Evolutionary conservation across 768 basidiomycete genomes (phyloP).

Genomic region (Boletellus sp.): DNA sequence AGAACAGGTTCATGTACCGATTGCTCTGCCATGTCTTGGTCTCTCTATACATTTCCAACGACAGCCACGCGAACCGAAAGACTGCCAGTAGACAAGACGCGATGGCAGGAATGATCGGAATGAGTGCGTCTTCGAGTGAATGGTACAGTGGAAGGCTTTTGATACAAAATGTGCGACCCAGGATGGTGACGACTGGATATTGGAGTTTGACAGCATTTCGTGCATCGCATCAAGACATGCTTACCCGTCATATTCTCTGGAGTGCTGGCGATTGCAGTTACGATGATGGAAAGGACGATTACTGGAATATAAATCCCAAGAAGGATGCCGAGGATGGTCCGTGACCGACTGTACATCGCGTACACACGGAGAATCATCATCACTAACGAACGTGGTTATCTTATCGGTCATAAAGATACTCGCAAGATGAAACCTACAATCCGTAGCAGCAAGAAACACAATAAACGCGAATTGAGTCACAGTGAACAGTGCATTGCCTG

Average conservation of each 20-base stretch:
- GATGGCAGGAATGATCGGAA: neutral
- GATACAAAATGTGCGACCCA: neutral
- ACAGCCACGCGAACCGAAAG: neutral
- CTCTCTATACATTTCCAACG: neutral
- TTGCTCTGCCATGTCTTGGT: neutral
- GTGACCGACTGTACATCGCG: constrained; percentile 6
- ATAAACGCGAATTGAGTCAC: neutral
- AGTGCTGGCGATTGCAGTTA: neutral
- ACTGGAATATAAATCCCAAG: constrained; percentile 1
- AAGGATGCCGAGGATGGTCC: constrained; percentile 1
- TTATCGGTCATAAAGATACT: neutral
- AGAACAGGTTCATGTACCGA: neutral
- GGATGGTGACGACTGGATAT: neutral
- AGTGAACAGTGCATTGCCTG: constrained; percentile 1
- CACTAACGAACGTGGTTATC: neutral
- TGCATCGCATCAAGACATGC: neutral
- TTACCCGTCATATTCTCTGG: neutral
- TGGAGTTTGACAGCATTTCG: neutral
- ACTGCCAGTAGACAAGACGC: neutral
- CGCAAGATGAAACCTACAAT: constrained; percentile 1
- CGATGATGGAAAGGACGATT: neutral
- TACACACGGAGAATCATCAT: constrained; percentile 12
- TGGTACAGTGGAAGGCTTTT: neutral
- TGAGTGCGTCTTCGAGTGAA: neutral
- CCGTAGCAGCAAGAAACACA: constrained; percentile 3